phyloP scores from a whole-genome alignment of 1,284 basidiomycete genomes.

The Leccinum fallax region DNA sequence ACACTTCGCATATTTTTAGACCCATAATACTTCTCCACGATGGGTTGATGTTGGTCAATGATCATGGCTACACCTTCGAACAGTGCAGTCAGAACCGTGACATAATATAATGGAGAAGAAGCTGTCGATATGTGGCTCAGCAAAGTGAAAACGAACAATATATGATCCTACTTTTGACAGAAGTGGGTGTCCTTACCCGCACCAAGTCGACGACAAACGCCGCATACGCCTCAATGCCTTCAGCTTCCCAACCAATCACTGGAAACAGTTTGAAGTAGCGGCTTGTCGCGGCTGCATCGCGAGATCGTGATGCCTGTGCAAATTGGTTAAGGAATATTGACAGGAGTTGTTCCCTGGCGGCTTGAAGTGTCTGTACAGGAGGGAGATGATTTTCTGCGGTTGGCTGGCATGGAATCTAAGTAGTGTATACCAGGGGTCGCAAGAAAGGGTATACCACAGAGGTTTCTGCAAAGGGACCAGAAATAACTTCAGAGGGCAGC shows the following conservation, averaged over 20 bases:
- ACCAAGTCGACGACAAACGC: slow-evolving; percentile 93
- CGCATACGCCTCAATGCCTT: slow-evolving; percentile 93
- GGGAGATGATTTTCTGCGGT: slow-evolving; percentile 86
- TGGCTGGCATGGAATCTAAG: slow-evolving; percentile 57
- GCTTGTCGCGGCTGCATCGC: slow-evolving; percentile 86
- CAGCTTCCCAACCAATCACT: slow-evolving; percentile 86
- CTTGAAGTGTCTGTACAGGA: slow-evolving; percentile 80
- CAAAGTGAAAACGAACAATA: slow-evolving; percentile 3
- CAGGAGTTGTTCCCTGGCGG: slow-evolving; percentile 76
- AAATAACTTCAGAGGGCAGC: slow-evolving; percentile 75
- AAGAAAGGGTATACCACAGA: slow-evolving; percentile 66
- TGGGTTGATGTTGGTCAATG: slow-evolving; percentile 95
- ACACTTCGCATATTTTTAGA: slow-evolving; percentile 83
- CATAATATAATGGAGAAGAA: slow-evolving; percentile 88
- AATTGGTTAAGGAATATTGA: slow-evolving; percentile 81
- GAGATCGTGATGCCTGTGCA: slow-evolving; percentile 71
- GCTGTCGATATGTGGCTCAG: slow-evolving; percentile 47
- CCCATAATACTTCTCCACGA: slow-evolving; percentile 98
- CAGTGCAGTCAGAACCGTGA: slow-evolving; percentile 83
- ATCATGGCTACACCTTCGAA: slow-evolving; percentile 97
- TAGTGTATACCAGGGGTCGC: neutral
- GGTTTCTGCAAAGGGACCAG: slow-evolving; percentile 83
- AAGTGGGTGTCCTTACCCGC: slow-evolving; percentile 70
- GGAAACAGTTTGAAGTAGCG: slow-evolving; percentile 98
- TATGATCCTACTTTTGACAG: slow-evolving; percentile 71